Percentiles rank a stretch among this genome's conserved stretches.
These are phyloP conservation scores for Nitzschia sp. DNA, from an alignment of 108 stramenopile genomes.

Conservation along the genomic window DNA sequence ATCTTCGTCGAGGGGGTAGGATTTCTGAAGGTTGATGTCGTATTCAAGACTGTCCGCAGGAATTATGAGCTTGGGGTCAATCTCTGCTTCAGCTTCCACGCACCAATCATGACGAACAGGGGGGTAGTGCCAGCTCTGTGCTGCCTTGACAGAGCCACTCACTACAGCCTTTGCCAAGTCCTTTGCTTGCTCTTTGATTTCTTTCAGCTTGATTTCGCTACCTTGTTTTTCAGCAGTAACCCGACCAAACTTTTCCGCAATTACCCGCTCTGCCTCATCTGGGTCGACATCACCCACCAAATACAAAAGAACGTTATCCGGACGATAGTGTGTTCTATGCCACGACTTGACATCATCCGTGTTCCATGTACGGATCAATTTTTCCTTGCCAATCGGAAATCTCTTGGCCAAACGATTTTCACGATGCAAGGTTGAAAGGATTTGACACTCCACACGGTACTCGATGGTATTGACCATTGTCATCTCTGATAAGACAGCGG, in stretches of 20 bases:
- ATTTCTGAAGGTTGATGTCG: constrained; percentile 80
- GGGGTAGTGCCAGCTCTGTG: constrained; percentile 91
- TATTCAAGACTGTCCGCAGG: constrained; percentile 41
- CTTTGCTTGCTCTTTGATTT: constrained; percentile 73
- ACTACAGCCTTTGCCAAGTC: constrained; percentile 81
- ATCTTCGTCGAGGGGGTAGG: constrained; percentile 77
- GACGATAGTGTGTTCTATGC: constrained; percentile 96
- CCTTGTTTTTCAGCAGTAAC: constrained; percentile 77
- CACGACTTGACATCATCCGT: constrained; percentile 92
- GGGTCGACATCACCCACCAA: constrained; percentile 94
- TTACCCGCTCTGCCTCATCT: constrained; percentile 72
- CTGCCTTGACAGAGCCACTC: constrained; percentile 73
- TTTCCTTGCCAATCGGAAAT: constrained; percentile 98
- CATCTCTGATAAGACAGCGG: constrained; percentile 95
- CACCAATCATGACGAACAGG: constrained; percentile 89
- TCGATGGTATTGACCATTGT: constrained; percentile 98
- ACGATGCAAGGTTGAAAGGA: constrained; percentile 90
- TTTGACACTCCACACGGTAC: constrained; percentile 98
- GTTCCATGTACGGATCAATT: constrained; percentile 88
- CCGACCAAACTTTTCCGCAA: constrained; percentile 88
- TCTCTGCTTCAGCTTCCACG: constrained; percentile 37
- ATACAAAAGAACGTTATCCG: constrained; percentile 97
- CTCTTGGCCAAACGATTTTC: constrained; percentile 96
- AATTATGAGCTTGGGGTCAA: constrained; percentile 38
- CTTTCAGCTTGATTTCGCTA: constrained; percentile 61